phyloP scores from a whole-genome alignment of 1,284 basidiomycete species.

The Cryptococcus sp. region DNA sequence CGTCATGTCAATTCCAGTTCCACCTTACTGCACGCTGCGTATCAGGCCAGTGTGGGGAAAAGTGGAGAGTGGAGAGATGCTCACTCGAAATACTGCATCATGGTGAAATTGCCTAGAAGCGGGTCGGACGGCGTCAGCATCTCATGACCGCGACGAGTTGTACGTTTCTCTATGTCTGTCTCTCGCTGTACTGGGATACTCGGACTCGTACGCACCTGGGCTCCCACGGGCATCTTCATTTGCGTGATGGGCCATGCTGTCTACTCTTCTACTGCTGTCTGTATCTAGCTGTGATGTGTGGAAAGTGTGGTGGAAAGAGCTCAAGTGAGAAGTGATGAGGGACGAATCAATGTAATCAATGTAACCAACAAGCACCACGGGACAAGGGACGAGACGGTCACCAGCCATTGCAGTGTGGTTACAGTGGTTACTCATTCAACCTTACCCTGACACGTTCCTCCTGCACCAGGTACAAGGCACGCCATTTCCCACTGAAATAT shows the following conservation, averaged over 20 bases:
- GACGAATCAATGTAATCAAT: too few relatives aligned
- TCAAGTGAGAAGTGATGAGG: neutral
- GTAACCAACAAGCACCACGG: too few relatives aligned
- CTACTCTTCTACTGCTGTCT: neutral
- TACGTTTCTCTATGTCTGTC: too few relatives aligned
- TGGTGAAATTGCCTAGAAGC: constrained; percentile 43
- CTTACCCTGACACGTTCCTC: too few relatives aligned
- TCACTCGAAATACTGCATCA: constrained; percentile 52
- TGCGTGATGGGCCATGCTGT: constrained; percentile 27
- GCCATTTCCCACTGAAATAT: too few relatives aligned
- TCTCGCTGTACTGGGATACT: neutral
- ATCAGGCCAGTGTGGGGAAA: neutral
- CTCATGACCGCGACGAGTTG: neutral
- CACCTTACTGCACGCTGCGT: too few relatives aligned
- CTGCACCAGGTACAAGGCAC: too few relatives aligned
- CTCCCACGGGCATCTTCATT: constrained; percentile 24
- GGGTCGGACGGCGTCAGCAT: neutral
- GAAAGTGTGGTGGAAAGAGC: neutral
- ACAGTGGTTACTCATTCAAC: too few relatives aligned
- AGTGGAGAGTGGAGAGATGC: constrained; percentile 1
- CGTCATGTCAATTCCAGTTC: neutral
- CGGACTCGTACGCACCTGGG: constrained; percentile 14
- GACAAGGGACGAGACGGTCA: too few relatives aligned
- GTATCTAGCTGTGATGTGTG: neutral
- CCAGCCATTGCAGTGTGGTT: too few relatives aligned